Evolutionary conservation across 805 yeast species (phyloP), one percentile per base, ranked within the genome.

Genomic region (Metschnikowia colocasiae): DNA sequence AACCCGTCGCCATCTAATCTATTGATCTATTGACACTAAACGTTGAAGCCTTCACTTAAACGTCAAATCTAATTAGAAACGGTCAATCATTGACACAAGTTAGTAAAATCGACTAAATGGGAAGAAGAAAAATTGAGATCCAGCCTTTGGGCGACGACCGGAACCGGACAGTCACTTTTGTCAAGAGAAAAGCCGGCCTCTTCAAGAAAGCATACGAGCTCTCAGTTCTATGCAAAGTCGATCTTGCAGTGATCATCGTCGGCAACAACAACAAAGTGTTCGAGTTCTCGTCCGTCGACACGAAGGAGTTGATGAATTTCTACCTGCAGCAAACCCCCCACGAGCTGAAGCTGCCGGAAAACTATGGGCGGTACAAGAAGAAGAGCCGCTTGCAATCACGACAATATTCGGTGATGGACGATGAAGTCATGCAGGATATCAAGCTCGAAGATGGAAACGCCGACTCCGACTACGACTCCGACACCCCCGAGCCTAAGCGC

Each of bases 121-220:
- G 99, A 45, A 85, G 99, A 75, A 85, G 97, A 71, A 94, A 92
- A 67, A 92, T 92, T 55, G 94, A 87, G 52, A 92, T 92, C 58
- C 82, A 87, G 67, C 98, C 98, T 31, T 82, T 92, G 49, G 73
- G 82, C 10, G 96, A 92, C 58, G 97, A 92, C 64, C 75, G 98
- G 47, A 92, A 90, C 67, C 67, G 87, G 48, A 81, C 86, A 4
- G 87, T 83, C 25, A 92, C 99, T 0, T 94, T 92, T 64, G 88
- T 88, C 53, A 92, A 92, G 67, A 79, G 99, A 47, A 92, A 92
- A 65, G 95, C 96, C 0, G 99, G 99, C 2, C 73, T 92, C 27
- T 91, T 94, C 68, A 87, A 87, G 60, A 86, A 85, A 64, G 92
- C 92, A 2, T 86, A 85, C 61, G 94, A 86, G 64, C 74, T 94